phyloP scores from a whole-genome alignment of 1,284 basidiomycete genomes.

The Boletellus sp. region DNA sequence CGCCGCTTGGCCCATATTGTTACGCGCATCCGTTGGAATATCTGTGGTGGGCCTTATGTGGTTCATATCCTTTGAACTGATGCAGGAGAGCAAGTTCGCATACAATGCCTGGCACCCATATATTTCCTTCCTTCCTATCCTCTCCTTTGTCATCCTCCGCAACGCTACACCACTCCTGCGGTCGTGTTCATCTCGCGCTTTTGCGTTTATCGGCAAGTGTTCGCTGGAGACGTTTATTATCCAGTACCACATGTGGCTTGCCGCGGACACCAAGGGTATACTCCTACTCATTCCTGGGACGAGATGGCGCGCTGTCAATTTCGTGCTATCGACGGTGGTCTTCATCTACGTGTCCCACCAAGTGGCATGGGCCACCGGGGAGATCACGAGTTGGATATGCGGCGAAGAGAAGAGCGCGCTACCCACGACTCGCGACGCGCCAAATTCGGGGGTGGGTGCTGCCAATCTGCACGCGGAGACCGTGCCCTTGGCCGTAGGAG shows the following conservation, averaged over 20 bases:
- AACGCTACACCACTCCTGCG: conserved; percentile 73
- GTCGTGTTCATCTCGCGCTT: conserved; percentile 64
- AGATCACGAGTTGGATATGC: conserved; percentile 72
- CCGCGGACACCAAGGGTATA: conserved; percentile 82
- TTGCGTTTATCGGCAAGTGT: conserved; percentile 79
- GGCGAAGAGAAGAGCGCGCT: conserved; percentile 34
- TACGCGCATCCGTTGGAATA: conserved; percentile 45
- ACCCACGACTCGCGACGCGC: conserved; percentile 24
- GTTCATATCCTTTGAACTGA: conserved; percentile 82
- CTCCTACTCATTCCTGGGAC: conserved; percentile 77
- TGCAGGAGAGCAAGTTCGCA: conserved; percentile 71
- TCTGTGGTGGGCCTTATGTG: conserved; percentile 60
- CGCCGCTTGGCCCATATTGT: conserved; percentile 56
- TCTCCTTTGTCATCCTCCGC: conserved; percentile 70
- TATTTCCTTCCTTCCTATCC: conserved; percentile 77
- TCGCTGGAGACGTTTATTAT: conserved; percentile 86
- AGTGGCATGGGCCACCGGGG: conserved; percentile 71
- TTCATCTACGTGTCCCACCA: conserved; percentile 80
- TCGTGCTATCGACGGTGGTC: conserved; percentile 68
- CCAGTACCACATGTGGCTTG: conserved; percentile 88
- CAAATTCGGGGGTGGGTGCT: conserved; percentile 1
- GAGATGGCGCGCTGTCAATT: conserved; percentile 69
- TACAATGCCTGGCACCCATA: conserved; percentile 86
- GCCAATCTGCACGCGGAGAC: conserved; percentile 3
- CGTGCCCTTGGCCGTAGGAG: conserved; percentile 8